Percentiles rank a stretch among this genome's conserved stretches.
These are phyloP conservation scores for Picochlorum sp. DNA, from an alignment of 139 green algal genomes.

Conservation along the genomic window DNA sequence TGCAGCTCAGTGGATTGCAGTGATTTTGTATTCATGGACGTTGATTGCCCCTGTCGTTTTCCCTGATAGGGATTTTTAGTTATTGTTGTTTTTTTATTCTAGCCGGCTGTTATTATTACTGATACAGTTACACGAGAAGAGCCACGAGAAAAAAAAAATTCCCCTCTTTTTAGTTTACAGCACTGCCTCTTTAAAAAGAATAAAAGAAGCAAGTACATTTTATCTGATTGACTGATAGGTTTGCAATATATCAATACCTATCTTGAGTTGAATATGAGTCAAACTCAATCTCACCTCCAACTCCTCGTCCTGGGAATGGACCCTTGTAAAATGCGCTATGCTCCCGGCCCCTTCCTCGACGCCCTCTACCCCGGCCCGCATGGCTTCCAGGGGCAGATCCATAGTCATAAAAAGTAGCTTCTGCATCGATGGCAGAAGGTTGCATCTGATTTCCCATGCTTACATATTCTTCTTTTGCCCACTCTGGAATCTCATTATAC, in stretches of 20 bases:
- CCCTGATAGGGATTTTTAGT: constrained; percentile 71
- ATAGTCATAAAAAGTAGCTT: constrained; percentile 6
- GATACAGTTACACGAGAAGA: neutral
- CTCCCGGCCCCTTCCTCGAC: neutral
- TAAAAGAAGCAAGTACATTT: neutral
- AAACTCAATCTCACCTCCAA: constrained; percentile 22
- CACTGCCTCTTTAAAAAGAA: too few relatives aligned
- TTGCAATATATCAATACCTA: constrained; percentile 11
- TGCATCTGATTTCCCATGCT: neutral
- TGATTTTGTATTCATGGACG: constrained; percentile 81
- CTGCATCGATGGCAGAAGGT: neutral
- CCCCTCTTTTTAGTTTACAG: too few relatives aligned
- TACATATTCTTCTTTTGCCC: constrained; percentile 3
- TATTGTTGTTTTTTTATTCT: neutral
- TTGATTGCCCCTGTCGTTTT: constrained; percentile 81
- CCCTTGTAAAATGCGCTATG: neutral
- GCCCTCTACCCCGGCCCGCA: neutral
- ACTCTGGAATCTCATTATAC: constrained; percentile 13
- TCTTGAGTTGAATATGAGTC: constrained; percentile 9
- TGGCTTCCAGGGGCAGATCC: neutral
- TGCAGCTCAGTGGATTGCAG: constrained; percentile 59
- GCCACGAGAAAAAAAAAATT: too few relatives aligned
- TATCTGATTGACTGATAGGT: neutral
- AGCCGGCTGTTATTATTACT: neutral
- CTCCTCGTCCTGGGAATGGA: neutral